Conservation (phyloP, 495 filamentous ascomycete species). For the Lasiosphaeriaceae sp. region DNA sequence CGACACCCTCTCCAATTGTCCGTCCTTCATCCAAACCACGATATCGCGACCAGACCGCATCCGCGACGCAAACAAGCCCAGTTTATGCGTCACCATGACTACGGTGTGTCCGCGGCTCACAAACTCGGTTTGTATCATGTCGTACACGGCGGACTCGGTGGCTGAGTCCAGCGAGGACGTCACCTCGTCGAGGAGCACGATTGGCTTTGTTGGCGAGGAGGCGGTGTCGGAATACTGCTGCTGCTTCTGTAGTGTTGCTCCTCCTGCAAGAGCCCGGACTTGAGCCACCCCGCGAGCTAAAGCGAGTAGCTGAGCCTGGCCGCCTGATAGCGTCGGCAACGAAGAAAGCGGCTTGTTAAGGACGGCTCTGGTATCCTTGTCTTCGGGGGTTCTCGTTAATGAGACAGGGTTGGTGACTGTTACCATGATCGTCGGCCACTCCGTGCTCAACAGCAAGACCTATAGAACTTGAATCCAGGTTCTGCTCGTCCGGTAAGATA, state of each 20-base stretch:
- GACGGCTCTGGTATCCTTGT: too few relatives aligned
- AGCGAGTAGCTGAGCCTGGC: conserved; percentile 27
- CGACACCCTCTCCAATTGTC: conserved; percentile 22
- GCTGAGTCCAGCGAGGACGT: conserved; percentile 77
- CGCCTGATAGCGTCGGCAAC: conserved; percentile 25
- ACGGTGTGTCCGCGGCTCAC: conserved; percentile 47
- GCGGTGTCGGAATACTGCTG: background rate
- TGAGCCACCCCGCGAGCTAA: conserved; percentile 22
- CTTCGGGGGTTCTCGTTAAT: too few relatives aligned
- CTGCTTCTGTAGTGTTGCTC: too few relatives aligned
- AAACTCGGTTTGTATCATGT: conserved; percentile 58
- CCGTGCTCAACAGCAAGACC: too few relatives aligned
- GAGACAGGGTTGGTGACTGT: too few relatives aligned
- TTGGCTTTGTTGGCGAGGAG: conserved; percentile 21
- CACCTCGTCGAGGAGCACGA: conserved; percentile 80
- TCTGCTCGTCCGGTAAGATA: too few relatives aligned
- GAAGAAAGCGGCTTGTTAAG: conserved; percentile 17
- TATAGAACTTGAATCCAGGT: too few relatives aligned
- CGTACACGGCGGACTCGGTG: conserved; percentile 73
- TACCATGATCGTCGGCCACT: too few relatives aligned
- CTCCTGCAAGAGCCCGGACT: conserved; percentile 4
- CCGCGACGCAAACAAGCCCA: conserved; percentile 46
- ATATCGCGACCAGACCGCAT: conserved; percentile 23
- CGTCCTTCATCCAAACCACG: conserved; percentile 31
- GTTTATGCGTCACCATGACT: conserved; percentile 58